phyloP scores from a whole-genome alignment of 2,329 filamentous ascomycete genomes.

The Fusarium metavorans region DNA sequence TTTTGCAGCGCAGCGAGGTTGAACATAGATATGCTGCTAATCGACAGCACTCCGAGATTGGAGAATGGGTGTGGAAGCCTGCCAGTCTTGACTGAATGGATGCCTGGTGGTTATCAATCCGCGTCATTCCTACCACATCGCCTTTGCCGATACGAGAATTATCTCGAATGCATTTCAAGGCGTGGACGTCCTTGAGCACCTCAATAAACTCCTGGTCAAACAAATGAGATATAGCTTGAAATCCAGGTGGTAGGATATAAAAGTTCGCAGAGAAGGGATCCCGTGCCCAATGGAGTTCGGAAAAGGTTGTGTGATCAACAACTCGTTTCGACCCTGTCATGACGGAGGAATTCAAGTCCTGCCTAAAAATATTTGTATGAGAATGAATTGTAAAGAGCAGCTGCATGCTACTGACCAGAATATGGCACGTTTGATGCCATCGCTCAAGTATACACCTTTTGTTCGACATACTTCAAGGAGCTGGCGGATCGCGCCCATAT shows the following conservation, averaged over 20 bases:
- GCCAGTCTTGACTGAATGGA: conserved; percentile 56
- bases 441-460: conserved; percentile 47
- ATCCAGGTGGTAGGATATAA: conserved; percentile 51
- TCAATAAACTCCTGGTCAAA: conserved; percentile 49
- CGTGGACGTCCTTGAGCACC: conserved; percentile 53
- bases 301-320: conserved; percentile 55
- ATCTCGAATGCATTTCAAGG: conserved; percentile 54
- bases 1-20: conserved; percentile 53
- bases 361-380: conserved; percentile 45
- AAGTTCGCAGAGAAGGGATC: conserved; percentile 45
- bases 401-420: conserved; percentile 52
- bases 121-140: conserved; percentile 44
- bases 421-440: conserved; percentile 58
- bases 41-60: conserved; percentile 49
- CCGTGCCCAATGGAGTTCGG: conserved; percentile 55
- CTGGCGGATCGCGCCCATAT: conserved; percentile 53
- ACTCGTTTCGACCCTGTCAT: conserved; percentile 54
- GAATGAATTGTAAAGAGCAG: neutral
- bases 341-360: conserved; percentile 56
- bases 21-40: conserved; percentile 57
- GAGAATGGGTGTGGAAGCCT: conserved; percentile 34
- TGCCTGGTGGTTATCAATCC: conserved; percentile 55
- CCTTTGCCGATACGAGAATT: conserved; percentile 1
- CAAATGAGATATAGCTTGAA: conserved; percentile 40
- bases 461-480: conserved; percentile 50